Evolutionary conservation across 1,139 yeast species (phyloP), one percentile per base, ranked within the genome.

Genomic region (Taiozyma sp.): DNA sequence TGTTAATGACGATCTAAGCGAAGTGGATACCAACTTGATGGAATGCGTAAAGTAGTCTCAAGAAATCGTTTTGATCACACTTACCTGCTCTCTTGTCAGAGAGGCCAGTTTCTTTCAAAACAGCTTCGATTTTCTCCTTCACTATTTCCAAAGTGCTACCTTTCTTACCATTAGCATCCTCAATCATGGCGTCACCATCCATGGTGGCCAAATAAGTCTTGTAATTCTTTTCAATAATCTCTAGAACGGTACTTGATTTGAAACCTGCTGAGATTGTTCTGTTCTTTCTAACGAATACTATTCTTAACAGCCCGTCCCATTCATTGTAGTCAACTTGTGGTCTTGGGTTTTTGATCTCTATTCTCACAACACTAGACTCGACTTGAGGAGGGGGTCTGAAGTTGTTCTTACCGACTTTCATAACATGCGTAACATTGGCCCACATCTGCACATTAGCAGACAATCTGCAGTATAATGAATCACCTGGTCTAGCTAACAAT

Each of bases 361-460:
- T 83, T 64, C 96, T 80, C 22, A 93, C 98, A 47, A 93, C 99
- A 42, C 96, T 85, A 0, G 97, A 89, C 68, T 93, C 99, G 53
- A 93, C 99, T 68, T 93, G 93, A 51, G 99, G 99, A 22, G 99
- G 99, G 40, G 99, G 99, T 58, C 97, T 79, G 75, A 93, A 93
- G 66, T 93, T 93, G 68, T 95, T 95, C 65, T 83, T 85, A 34
- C 99, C 98, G 42, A 93, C 99, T 69, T 95, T 95, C 99, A 93
- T 93, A 51, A 93, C 88, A 68, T 93, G 99, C 8, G 96, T 90
- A 24, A 95, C 97, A 58, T 88, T 88, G 24, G 98, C 97, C 98
- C 99, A 93, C 98, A 93, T 91, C 65, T 93, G 99, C 0, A 93
- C 98, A 64, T 93, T 95, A 35, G 96, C 99, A 22, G 96, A 85